Base-by-base conservation (phyloP, 257 asterid genomes). In the Solanum tacnaense region DNA sequence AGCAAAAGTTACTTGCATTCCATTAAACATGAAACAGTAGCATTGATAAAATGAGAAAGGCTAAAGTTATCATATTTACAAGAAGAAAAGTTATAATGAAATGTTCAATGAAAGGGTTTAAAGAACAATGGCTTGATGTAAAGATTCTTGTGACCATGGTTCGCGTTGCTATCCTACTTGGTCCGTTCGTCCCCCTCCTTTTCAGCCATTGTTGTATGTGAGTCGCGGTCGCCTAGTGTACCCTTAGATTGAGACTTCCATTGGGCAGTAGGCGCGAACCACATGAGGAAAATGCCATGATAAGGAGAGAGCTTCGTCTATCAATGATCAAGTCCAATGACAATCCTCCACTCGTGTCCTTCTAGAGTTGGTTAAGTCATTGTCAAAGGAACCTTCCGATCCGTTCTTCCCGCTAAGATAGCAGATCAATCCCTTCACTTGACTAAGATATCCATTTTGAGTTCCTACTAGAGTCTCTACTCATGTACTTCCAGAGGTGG, bases 41-140 rank as follows among this genome's bases (percentile, higher is more conserved):
- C 13, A 21, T 23, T 10, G 44, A 7, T 12, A 39, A 25, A 25
- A 76, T 0, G 18, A 39, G 60, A 25, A n/a, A 6, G 13, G 10
- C 7, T n/a, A 31, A 9, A 79, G 15, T 79, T 41, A 20, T 74
- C 36, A 44, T 79, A 27, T 27, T 46, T 79, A 27, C 67, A 79
- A 79, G 3, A 7, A 18, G 10, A 41, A 0, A 0, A 58, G 67
- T 78, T 44, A 7, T 79, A 25, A 25, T 41, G 84, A 13, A 41
- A 79, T 34, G 29, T 32, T 90, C 94, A 91, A 92, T 84, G 90
- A 68, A 86, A 36, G n/a, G 27, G 83, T 93, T 92, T 93, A 95
- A 94, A 92, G 94, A 93, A 88, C 68, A 88, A 72, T n/a, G 88
- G 83, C 89, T 73, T 7, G 3, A 21, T 74, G 88, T 20, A 83